Evolutionary conservation across 345 rosid genomes (phyloP), one percentile per base, ranked within the genome.

Genomic region (Salix viminalis): DNA sequence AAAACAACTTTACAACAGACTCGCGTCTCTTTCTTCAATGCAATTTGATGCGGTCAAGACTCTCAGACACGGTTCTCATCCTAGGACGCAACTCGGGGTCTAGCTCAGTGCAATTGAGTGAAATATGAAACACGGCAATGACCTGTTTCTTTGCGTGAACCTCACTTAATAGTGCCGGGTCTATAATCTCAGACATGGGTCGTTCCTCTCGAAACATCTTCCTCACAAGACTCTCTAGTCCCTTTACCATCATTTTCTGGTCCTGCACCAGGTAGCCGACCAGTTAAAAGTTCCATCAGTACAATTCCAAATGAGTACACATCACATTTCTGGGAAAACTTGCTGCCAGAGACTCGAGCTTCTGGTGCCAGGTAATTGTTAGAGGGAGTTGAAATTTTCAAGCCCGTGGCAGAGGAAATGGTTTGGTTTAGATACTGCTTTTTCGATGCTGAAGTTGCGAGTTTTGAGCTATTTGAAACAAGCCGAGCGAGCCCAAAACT

Each of bases 11-110:
- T 75, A 76, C 84, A 75, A 36, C 21, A n/a, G 66, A 42, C n/a
- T 10, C 34, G 48, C 30, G 7, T 23, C n/a, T n/a, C 32, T 26
- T 64, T 70, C 41, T 75, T 90, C 83, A 89, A 13, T 78, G 77
- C 42, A 41, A 71, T 80, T 87, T 90, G 76, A 92, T 85, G 50
- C 96, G 90, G 79, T 93, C 92, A 0, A 96, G 96, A 83, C 76
- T 84, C 75, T 96, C 98, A 2, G 90, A 92, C 76, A 96, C 96
- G 0, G 73, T 82, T 89, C 88, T 93, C 97, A 93, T 96, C 88
- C 87, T 81, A 0, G 99, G 99, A 32, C 99, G 98, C 77, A 91
- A 13, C 83, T 96, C 98, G 0, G 98, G 98, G 76, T 93, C 94
- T 48, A 84, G 80, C 50, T 96, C 99, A 0, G 99, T 89, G 86